These are phyloP conservation scores for Phaeomoniella chlamydospora DNA, from an alignment of 2,329 filamentous ascomycete genomes.

Conservation along the genomic window DNA sequence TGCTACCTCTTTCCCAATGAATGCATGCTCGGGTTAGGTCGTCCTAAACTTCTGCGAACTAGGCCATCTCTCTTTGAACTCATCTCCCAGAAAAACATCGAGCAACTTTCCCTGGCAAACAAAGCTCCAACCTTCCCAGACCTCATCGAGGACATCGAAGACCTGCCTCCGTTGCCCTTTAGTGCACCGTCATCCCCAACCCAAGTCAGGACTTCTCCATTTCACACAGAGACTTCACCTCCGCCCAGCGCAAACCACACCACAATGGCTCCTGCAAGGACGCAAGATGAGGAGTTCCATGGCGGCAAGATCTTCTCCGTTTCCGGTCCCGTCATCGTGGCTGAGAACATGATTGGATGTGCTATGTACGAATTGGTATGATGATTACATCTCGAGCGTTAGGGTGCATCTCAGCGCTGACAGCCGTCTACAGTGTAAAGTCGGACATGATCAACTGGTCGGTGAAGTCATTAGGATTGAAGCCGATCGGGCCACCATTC, in stretches of 20 bases:
- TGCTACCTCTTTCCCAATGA: too few relatives aligned
- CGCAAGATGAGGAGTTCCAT: slow-evolving; percentile 36
- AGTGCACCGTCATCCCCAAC: slow-evolving; percentile 20
- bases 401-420: neutral
- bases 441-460: slow-evolving; percentile 81
- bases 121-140: slow-evolving; percentile 7
- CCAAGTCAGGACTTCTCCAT: slow-evolving; percentile 18
- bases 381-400: slow-evolving; percentile 5
- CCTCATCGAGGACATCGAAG: slow-evolving; percentile 21
- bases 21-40: slow-evolving; percentile 39
- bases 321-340: slow-evolving; percentile 81
- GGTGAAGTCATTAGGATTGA: slow-evolving; percentile 98
- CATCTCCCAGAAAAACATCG: slow-evolving; percentile 35
- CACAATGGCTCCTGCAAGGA: slow-evolving; percentile 28
- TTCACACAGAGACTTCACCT: slow-evolving; percentile 11
- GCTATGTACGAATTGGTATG: slow-evolving; percentile 97
- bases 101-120: slow-evolving; percentile 19
- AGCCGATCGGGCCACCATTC: slow-evolving; percentile 87
- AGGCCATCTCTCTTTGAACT: slow-evolving; percentile 50
- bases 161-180: slow-evolving; percentile 28
- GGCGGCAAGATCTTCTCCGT: slow-evolving; percentile 58
- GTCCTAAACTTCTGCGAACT: slow-evolving; percentile 39
- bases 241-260: slow-evolving; percentile 12
- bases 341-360: slow-evolving; percentile 96
- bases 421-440: slow-evolving; percentile 51